Base-by-base conservation (phyloP, 208 protist genomes). In the Leishmania guyanensis region DNA sequence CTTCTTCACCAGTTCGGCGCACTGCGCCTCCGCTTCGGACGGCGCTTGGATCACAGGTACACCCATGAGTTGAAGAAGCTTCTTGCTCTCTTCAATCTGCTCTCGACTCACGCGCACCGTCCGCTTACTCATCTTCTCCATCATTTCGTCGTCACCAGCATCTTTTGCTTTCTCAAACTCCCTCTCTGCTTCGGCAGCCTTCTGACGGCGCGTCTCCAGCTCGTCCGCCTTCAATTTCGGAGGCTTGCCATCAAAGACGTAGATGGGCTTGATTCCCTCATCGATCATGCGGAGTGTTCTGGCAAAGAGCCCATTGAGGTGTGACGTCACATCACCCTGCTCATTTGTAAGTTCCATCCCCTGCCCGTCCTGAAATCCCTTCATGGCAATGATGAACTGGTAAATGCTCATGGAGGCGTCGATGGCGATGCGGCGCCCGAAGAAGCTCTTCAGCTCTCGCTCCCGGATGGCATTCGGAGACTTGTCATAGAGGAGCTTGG, bases 351-450 rank as follows among this genome's bases (percentile, higher is more conserved):
- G 92, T 82, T 98, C 95, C 60, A 95, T 88, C 22, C 93, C 94
- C 53, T 97, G 94, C 1, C 91, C 93, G 68, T 97, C 94, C 58
- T 97, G 88, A 74, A 97, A 94, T 26, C 92, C 90, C 79, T 97
- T 98, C 86, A 99, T 97, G 26, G 95, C 92, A 78, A 99, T 99
- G 46, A 99, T 89, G 86, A 99, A 99, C 90, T 99, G 99, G 86
- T 99, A 99, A 64, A 99, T 98, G 79, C 90, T 95, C 94, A 99
- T 99, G 53, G 94, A 99, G 5, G 99, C 99, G 91, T 99, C 99
- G 79, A 99, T 99, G 4, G 99, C 99, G 54, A 99, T 98, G 62
- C 92, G 92, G n/a, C 98, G 89, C 22, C 98, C 98, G 90, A 99
- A 99, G 83, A 99, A 99, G 79, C 94, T 98, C 80, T 99, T 99